Base-by-base conservation (phyloP, 2,329 filamentous ascomycete species). In the Hypoxylon sp. region DNA sequence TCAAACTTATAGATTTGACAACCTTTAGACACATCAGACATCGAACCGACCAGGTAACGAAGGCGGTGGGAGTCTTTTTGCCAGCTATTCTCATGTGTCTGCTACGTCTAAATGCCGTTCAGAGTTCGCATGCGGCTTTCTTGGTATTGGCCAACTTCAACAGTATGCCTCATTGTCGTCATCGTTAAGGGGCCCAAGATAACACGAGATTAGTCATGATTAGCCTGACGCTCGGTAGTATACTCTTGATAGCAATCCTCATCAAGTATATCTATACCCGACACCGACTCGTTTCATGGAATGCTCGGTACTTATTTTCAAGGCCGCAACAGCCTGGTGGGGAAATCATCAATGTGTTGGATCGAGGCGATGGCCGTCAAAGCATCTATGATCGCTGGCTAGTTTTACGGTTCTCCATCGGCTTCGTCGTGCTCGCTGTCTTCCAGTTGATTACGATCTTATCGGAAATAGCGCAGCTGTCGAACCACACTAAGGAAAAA, bases 301-400 rank as follows among this genome's bases (percentile, higher is more conserved):
- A 74, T 27, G 62, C 66, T 49, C 79, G 50, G 31, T 77, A 66
- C 63, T 72, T 62, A 51, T 74, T 73, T 27, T 74, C 76, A 22
- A 72, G 67, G 46, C 76, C 76, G 14, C 53, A 67, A 37, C 66
- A 58, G 68, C 68, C 64, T 5, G 67, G 61, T 2, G 66, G 64
- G 11, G 69, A 72, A 2, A 74, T 71, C 20, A 69, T 66, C 14
- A 64, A 68, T 55, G 69, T 64, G 42, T 63, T 55, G 20, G 64
- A 70, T 25, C 72, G 42, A 35, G 64, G 66, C 64, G 59, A 69
- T 56, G 57, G 63, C 20, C 72, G 72, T 25, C 63, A 72, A 37
- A 77, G 74, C 14, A 78, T 79, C n/a, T 82, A 82, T 61, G 80
- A 82, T 64, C 75, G 76, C 31, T 81, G 79, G 69, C 70, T 82